Conservation (phyloP, 139 green algal species). For the Coccomyxa sp. region DNA sequence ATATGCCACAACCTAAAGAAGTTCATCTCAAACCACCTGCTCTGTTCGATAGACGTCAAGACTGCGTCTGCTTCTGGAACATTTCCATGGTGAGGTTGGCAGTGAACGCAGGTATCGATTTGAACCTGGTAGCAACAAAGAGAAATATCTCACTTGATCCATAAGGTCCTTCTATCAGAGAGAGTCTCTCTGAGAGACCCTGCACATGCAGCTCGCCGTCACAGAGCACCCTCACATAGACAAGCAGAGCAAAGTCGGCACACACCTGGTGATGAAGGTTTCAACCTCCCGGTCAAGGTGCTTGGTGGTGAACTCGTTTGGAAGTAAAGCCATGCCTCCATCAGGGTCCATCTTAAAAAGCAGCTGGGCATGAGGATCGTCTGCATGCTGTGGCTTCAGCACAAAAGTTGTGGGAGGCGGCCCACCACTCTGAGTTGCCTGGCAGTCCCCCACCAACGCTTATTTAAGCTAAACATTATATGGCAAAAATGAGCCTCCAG, state of each 20-base stretch:
- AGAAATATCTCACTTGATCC: not conserved
- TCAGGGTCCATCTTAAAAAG: conserved; percentile 27
- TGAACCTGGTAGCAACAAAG: conserved; percentile 36
- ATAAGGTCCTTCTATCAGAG: not conserved
- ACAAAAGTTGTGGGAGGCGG: conserved; percentile 47
- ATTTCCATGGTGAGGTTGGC: conserved; percentile 82
- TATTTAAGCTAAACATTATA: no score
- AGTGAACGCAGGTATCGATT: conserved; percentile 76
- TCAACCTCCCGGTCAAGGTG: conserved; percentile 55
- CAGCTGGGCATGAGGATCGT: conserved; percentile 37
- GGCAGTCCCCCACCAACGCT: no score
- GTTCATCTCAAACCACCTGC: not conserved
- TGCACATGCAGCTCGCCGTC: not conserved
- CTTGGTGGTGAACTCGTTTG: conserved; percentile 40
- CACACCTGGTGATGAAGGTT: conserved; percentile 19
- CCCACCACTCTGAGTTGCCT: not conserved
- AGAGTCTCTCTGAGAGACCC: not conserved
- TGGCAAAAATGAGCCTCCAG: no score
- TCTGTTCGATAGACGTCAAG: not conserved
- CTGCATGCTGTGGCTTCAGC: conserved; percentile 47
- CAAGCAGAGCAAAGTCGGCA: no score
- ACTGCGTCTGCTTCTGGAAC: conserved; percentile 73
- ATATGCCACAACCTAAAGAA: not conserved
- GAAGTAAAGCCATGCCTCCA: conserved; percentile 55
- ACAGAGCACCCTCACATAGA: not conserved